Percentiles rank a stretch among this genome's conserved stretches.
phyloP scores from a whole-genome alignment of 2,329 filamentous ascomycete species.

The Tympanopsis confertula region DNA sequence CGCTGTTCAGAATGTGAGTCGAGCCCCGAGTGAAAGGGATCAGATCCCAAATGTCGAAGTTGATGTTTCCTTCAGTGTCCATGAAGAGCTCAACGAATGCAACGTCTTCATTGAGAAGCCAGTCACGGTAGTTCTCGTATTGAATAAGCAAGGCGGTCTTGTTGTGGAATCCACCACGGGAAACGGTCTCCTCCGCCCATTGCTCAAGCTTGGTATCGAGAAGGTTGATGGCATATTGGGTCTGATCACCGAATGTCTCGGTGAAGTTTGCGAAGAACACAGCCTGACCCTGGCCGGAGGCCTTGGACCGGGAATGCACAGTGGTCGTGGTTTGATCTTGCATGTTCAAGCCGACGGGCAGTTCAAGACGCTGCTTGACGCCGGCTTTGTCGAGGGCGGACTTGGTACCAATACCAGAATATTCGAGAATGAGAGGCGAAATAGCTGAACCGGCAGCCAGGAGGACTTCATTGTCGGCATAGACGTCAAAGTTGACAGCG shows the following conservation, averaged over 20 bases:
- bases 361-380: conserved; percentile 7
- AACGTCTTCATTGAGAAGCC: conserved; percentile 12
- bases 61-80: conserved; percentile 10
- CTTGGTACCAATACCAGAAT: conserved; percentile 13
- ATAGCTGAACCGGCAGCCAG: conserved; percentile 13
- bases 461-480: conserved; percentile 11
- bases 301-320: conserved; percentile 7
- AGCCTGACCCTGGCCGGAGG: conserved; percentile 12
- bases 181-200: conserved; percentile 13
- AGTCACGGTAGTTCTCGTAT: conserved; percentile 13
- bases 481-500: conserved; percentile 8
- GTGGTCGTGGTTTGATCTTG: conserved; percentile 15
- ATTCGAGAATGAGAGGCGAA: conserved; percentile 12
- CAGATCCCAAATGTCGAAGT: conserved; percentile 14
- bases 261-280: conserved; percentile 14
- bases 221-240: conserved; percentile 6
- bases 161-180: conserved; percentile 14
- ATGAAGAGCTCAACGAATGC: conserved; percentile 14
- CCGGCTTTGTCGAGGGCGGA: neutral
- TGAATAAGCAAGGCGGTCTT: conserved; percentile 10
- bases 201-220: conserved; percentile 12
- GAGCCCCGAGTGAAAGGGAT: conserved; percentile 15
- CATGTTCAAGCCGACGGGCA: conserved; percentile 15
- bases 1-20: conserved; percentile 8
- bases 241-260: conserved; percentile 11